Conservation (phyloP, 129 eudicot species). For the Flaveria sonorensis region DNA sequence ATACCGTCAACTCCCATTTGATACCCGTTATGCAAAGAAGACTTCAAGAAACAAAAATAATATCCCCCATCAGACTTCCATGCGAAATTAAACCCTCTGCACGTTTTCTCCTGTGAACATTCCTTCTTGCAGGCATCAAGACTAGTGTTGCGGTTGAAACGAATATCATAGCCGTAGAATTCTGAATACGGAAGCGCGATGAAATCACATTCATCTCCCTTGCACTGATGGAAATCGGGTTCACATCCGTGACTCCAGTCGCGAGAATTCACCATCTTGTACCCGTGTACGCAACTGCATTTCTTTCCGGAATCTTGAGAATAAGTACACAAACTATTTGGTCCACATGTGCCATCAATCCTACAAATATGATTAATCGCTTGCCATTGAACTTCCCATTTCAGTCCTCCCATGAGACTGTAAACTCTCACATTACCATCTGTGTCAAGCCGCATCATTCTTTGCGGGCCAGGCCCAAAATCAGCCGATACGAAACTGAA, state of each 20-base stretch:
- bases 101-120: slow-evolving; percentile 26
- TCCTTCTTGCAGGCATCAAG: slow-evolving; percentile 23
- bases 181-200: slow-evolving; percentile 30
- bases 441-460: slow-evolving; percentile 35
- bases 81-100: slow-evolving; percentile 36
- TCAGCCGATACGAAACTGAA: slow-evolving; percentile 24
- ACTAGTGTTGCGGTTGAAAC: neutral
- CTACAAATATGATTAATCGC: slow-evolving; percentile 19
- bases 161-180: slow-evolving; percentile 39
- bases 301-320: slow-evolving; percentile 21
- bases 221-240: slow-evolving; percentile 31
- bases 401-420: slow-evolving; percentile 6
- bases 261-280: slow-evolving; percentile 29
- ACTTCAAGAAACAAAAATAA: slow-evolving; percentile 35
- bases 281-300: slow-evolving; percentile 46
- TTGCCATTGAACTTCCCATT: slow-evolving; percentile 48
- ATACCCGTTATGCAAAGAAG: slow-evolving; percentile 35
- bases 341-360: slow-evolving; percentile 44
- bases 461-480: slow-evolving; percentile 21
- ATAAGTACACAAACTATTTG: slow-evolving; percentile 42
- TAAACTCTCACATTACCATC: slow-evolving; percentile 44
- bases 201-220: slow-evolving; percentile 11
- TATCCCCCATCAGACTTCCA: neutral
- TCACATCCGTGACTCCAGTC: slow-evolving; percentile 51
- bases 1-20: neutral